phyloP scores from a whole-genome alignment of 192 early-diverging fungal species.

The Mortierella alpina region DNA sequence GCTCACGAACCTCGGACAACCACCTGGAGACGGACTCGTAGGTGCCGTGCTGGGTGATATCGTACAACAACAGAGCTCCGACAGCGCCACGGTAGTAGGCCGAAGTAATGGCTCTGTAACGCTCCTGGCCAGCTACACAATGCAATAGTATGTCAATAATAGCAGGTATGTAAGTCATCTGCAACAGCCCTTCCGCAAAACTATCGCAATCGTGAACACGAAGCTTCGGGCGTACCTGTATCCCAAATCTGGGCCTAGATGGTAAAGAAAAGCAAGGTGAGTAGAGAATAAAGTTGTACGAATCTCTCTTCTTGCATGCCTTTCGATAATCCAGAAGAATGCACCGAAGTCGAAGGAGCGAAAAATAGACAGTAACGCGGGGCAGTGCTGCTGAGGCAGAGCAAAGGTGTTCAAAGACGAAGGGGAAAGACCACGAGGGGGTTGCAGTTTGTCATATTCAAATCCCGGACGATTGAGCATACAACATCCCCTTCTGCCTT shows the following conservation, averaged over 20 bases:
- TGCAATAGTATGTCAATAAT: slow-evolving; percentile 17
- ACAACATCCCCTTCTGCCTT: neutral
- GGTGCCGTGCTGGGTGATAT: slow-evolving; percentile 72
- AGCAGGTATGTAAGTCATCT: neutral
- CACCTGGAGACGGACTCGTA: slow-evolving; percentile 93
- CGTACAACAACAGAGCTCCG: slow-evolving; percentile 93
- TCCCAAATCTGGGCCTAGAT: slow-evolving; percentile 76
- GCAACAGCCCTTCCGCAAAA: neutral
- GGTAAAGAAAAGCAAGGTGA: neutral
- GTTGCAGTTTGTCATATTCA: too few relatives aligned
- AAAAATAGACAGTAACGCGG: neutral
- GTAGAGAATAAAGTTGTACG: neutral
- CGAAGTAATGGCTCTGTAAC: slow-evolving; percentile 88
- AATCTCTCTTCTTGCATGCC: neutral
- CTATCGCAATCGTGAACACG: too few relatives aligned
- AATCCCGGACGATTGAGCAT: too few relatives aligned
- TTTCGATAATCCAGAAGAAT: too few relatives aligned
- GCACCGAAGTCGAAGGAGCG: too few relatives aligned
- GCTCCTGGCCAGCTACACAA: slow-evolving; percentile 83
- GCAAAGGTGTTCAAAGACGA: neutral
- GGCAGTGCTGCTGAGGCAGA: neutral
- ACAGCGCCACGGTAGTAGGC: slow-evolving; percentile 95
- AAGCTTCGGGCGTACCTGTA: slow-evolving; percentile 60
- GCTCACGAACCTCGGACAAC: slow-evolving; percentile 97
- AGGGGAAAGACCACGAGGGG: neutral